Base-by-base conservation (phyloP, 352 stramenopile genomes). In the Pythium dissimile region DNA sequence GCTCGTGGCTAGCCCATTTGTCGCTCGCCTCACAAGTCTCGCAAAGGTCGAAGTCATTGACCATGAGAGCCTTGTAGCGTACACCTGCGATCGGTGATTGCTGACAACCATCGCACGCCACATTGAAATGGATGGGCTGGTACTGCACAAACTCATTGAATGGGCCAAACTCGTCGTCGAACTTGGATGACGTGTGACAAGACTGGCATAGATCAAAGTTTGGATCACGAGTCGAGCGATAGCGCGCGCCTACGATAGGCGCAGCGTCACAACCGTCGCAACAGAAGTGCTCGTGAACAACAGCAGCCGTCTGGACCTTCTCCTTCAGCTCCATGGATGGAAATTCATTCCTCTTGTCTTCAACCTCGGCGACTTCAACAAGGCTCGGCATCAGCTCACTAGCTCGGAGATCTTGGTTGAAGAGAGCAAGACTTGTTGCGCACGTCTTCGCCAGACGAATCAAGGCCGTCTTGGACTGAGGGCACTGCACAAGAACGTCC, bases 1-100 rank as follows among this genome's bases (percentile, higher is more conserved):
- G 76, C 26, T 69, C 69, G 21, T 72, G 58, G 16, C 21, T 35
- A 1, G 59, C 26, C 58, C 68, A 78, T 27, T 66, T 59, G 16
- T 32, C 48, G 21, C 43, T 67, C 0, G 59, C 51, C 38, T 67
- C 59, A 42, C 83, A 93, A 0, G 54, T 43, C 54, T 82, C 71
- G 47, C 83, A 93, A 20, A 93, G 51, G 34, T 93, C 83, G 44
- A 88, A 93, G 62, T 93, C 61, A 20, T 72, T 67, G 11, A 68
- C 55, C 6, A 74, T 70, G 10, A 75, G 64, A 23, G 79, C 85
- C 67, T 89, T 90, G 64, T 84, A 93, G 20, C 83, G 78, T 13
- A 67, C 31, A 5, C 83, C 83, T 9, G 83, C 58, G 49, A 93
- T 77, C 8, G 80, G 79, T 21, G 58, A 75, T 71, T 83, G 77